Conservation (phyloP, 163 green algal species). For the Scenedesmus sp. region DNA sequence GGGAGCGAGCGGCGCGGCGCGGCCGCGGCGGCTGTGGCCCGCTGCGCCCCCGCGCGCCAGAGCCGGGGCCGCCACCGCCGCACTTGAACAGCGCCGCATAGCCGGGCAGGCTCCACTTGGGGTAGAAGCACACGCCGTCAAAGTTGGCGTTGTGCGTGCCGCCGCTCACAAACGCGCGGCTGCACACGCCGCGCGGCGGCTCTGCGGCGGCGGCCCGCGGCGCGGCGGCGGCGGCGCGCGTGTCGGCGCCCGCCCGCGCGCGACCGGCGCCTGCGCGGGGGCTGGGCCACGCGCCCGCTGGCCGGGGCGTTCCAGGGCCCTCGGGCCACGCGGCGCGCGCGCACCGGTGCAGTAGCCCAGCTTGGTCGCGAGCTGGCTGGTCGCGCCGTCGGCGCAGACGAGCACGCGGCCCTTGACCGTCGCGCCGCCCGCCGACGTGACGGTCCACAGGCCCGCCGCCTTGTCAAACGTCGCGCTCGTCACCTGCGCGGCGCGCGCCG, state of each 20-base stretch:
- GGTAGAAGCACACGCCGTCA: slow-evolving; percentile 95
- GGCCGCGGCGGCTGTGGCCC: no score
- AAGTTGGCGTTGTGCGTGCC: slow-evolving; percentile 93
- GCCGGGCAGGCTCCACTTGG: slow-evolving; percentile 83
- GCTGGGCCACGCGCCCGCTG: no score
- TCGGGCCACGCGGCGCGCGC: no score
- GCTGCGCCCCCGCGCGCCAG: no score
- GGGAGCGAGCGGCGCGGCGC: no score
- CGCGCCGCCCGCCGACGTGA: slow-evolving; percentile 66
- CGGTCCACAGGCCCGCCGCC: slow-evolving; percentile 81
- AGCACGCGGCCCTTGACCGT: slow-evolving; percentile 77
- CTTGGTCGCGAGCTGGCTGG: slow-evolving; percentile 81
- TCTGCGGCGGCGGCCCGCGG: no score
- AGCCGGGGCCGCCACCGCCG: no score
- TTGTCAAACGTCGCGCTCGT: slow-evolving; percentile 75
- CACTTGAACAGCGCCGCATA: slow-evolving; percentile 74
- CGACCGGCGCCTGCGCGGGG: no score
- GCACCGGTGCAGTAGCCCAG: slow-evolving; percentile 87
- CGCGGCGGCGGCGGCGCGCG: no score
- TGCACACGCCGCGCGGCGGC: slow-evolving; percentile 85
- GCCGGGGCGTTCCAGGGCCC: no score
- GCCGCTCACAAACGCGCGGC: slow-evolving; percentile 85
- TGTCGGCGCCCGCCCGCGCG: no score
- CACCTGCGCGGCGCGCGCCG: slow-evolving; percentile 29
- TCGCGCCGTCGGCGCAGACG: slow-evolving; percentile 89